Evolutionary conservation across 768 basidiomycete species (phyloP).

Genomic region (Bullera alba): DNA sequence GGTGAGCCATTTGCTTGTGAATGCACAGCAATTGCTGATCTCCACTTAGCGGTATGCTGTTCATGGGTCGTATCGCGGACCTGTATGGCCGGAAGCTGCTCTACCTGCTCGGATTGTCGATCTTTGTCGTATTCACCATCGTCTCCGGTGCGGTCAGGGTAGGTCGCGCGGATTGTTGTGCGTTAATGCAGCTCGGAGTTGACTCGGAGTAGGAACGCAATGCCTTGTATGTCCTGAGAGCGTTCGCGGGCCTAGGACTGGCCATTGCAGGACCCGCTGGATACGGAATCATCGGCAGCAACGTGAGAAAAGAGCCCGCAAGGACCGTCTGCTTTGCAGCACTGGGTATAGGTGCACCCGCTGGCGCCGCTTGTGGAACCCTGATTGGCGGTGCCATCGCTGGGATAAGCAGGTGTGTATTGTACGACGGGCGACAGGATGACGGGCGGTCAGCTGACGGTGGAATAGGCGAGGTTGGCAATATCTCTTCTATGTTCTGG

Average conservation of each 20-base stretch:
- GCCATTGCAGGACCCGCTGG: constrained; percentile 20
- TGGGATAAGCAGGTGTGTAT: constrained; percentile 49
- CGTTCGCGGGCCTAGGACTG: constrained; percentile 17
- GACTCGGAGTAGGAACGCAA: constrained; percentile 1
- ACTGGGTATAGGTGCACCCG: constrained; percentile 71
- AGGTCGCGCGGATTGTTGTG: not conserved
- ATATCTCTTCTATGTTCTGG: constrained; percentile 57
- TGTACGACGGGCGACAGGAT: not conserved
- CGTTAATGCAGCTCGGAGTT: too few relatives aligned
- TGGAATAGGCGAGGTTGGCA: constrained; percentile 58
- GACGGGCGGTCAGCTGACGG: too few relatives aligned
- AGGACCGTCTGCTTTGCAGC: constrained; percentile 72
- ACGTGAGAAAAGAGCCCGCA: constrained; percentile 36
- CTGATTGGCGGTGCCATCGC: constrained; percentile 63
- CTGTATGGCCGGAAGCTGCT: constrained; percentile 61
- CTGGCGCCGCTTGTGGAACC: constrained; percentile 65
- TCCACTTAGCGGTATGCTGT: constrained; percentile 15
- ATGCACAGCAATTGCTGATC: not conserved
- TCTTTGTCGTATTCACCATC: constrained; percentile 57
- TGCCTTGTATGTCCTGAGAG: constrained; percentile 20
- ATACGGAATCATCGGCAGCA: constrained; percentile 20
- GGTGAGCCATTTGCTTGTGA: constrained; percentile 4
- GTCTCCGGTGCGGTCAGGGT: constrained; percentile 18
- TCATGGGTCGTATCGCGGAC: constrained; percentile 24
- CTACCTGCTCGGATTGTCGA: constrained; percentile 58